These are phyloP conservation scores for Russula ochroleuca DNA, from an alignment of 768 basidiomycete genomes.

Conservation along the genomic window DNA sequence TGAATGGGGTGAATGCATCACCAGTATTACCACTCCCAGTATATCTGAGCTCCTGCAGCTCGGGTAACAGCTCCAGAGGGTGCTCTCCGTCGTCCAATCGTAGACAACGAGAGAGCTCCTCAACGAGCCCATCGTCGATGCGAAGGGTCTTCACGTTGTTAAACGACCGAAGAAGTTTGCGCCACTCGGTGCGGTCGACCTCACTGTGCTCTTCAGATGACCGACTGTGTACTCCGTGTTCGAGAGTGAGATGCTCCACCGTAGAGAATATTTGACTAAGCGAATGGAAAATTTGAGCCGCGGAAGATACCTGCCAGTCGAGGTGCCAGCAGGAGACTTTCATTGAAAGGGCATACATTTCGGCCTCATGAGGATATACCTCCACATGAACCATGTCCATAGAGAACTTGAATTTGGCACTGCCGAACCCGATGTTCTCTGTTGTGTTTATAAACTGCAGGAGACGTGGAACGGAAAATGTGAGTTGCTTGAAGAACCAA, in stretches of 20 bases:
- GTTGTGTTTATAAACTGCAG: neutral
- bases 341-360: neutral
- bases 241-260: neutral
- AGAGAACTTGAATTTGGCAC: neutral
- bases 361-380: neutral
- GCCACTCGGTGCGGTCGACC: neutral
- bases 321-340: neutral
- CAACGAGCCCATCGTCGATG: neutral
- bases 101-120: neutral
- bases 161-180: neutral
- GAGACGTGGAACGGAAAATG: neutral
- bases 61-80: neutral
- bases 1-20: neutral
- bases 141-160: neutral
- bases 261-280: neutral
- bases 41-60: neutral
- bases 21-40: neutral
- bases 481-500: neutral
- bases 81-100: neutral
- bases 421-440: neutral
- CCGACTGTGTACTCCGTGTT: neutral
- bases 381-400: neutral
- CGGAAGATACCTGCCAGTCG: neutral
- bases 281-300: neutral
- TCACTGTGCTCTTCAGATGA: neutral